Evolutionary conservation across 345 rosid genomes (phyloP).

Genomic region (Gossypium arboreum): DNA sequence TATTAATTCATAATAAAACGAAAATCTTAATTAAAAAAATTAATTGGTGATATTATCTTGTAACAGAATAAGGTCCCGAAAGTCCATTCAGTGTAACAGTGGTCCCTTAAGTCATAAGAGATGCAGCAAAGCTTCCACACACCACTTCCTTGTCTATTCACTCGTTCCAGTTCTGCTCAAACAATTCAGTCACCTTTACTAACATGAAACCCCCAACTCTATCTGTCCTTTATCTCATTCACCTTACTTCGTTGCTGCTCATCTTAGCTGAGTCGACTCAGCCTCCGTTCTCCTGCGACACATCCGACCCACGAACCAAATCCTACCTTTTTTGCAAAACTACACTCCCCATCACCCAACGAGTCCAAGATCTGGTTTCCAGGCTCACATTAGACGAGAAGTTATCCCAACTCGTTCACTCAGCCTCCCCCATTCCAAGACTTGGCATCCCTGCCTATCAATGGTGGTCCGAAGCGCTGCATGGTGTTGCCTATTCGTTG

Average conservation of each 20-base stretch:
- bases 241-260: not conserved
- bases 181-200: not conserved
- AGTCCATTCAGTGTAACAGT: not conserved
- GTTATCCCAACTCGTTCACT: slow-evolving; percentile 65
- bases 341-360: slow-evolving; percentile 42
- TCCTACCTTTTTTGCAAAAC: slow-evolving; percentile 51
- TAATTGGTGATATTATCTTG: not conserved
- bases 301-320: slow-evolving; percentile 41
- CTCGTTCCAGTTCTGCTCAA: not conserved
- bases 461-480: slow-evolving; percentile 97
- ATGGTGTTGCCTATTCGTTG: slow-evolving; percentile 50
- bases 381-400: slow-evolving; percentile 76
- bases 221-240: not conserved
- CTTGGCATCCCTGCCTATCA: slow-evolving; percentile 71
- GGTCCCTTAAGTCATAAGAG: not conserved
- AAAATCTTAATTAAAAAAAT: too few species aligned
- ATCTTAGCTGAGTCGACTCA: slow-evolving; percentile 25
- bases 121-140: not conserved
- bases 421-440: slow-evolving; percentile 63
- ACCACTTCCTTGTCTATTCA: not conserved
- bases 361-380: slow-evolving; percentile 65
- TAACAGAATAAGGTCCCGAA: not conserved
- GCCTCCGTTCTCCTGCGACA: slow-evolving; percentile 57
- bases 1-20: too few species aligned
- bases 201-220: slow-evolving; percentile 5